These are phyloP conservation scores for Rhizoctonia solani DNA, from an alignment of 1,284 basidiomycete genomes.

Conservation along the genomic window DNA sequence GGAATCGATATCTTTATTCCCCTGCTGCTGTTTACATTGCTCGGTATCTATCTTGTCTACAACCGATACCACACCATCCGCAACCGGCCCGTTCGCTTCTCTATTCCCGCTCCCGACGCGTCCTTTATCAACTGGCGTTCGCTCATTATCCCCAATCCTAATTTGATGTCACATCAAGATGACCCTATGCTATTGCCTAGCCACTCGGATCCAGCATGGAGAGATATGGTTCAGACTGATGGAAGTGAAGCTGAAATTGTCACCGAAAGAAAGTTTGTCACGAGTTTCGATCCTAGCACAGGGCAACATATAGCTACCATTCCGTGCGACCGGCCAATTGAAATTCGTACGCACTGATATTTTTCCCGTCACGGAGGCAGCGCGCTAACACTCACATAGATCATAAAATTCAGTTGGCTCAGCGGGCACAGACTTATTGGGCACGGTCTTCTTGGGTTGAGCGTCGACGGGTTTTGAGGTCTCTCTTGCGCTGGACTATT, in stretches of 20 bases:
- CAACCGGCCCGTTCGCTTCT: constrained; percentile 1
- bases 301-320: constrained; percentile 74
- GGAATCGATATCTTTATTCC: constrained; percentile 10
- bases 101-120: constrained; percentile 39
- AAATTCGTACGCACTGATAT: background rate
- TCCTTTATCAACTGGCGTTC: constrained; percentile 65
- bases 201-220: constrained; percentile 24
- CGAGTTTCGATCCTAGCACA: constrained; percentile 89
- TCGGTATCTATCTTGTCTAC: constrained; percentile 25
- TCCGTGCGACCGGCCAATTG: constrained; percentile 43
- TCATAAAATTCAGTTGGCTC: constrained; percentile 68
- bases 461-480: constrained; percentile 79
- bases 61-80: constrained; percentile 25
- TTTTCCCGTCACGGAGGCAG: background rate
- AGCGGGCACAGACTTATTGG: constrained; percentile 73
- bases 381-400: constrained; percentile 77
- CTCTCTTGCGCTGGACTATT: constrained; percentile 87
- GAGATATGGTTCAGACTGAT: constrained; percentile 39
- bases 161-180: constrained; percentile 63
- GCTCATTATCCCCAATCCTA: constrained; percentile 58
- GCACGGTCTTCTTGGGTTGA: constrained; percentile 71
- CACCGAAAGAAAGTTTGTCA: constrained; percentile 71
- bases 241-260: constrained; percentile 45
- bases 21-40: constrained; percentile 13
- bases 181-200: constrained; percentile 60